These are phyloP conservation scores for Agrocybe pediades DNA, from an alignment of 768 basidiomycete species.

Conservation along the genomic window DNA sequence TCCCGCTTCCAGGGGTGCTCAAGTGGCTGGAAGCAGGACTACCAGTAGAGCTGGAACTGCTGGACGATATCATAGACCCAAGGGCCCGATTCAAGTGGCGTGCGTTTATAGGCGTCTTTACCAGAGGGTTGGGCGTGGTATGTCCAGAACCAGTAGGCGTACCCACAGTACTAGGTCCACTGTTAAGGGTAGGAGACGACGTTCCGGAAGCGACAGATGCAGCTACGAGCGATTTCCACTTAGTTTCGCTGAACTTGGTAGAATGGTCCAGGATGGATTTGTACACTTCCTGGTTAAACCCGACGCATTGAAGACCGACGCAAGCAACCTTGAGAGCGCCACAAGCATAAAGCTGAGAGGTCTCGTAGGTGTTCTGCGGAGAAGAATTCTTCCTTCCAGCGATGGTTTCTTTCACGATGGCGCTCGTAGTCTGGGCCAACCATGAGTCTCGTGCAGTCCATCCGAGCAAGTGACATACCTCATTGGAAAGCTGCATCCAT, in stretches of 20 bases:
- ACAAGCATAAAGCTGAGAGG: constrained; percentile 66
- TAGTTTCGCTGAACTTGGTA: constrained; percentile 42
- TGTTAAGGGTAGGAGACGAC: constrained; percentile 3
- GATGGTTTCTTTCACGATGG: constrained; percentile 73
- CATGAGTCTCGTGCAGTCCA: neutral
- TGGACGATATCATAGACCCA: neutral
- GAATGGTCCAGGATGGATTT: constrained; percentile 67
- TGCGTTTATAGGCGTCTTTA: constrained; percentile 1
- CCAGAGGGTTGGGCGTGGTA: neutral
- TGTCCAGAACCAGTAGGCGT: constrained; percentile 3
- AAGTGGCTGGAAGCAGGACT: constrained; percentile 6
- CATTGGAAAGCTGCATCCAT: constrained; percentile 65
- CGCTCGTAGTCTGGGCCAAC: constrained; percentile 55
- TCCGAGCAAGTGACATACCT: constrained; percentile 42
- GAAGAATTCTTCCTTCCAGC: constrained; percentile 72
- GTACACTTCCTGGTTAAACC: constrained; percentile 72
- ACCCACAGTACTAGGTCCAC: constrained; percentile 1
- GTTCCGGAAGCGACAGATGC: constrained; percentile 3
- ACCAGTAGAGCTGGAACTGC: constrained; percentile 2
- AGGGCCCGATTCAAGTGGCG: constrained; percentile 6
- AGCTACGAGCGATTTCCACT: constrained; percentile 32
- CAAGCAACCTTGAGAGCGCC: constrained; percentile 77
- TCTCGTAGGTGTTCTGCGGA: constrained; percentile 78
- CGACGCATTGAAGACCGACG: constrained; percentile 73
- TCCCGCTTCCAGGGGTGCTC: constrained; percentile 6